Conservation (phyloP, 192 early-diverging fungal species). For the Haplosporangium gracile region DNA sequence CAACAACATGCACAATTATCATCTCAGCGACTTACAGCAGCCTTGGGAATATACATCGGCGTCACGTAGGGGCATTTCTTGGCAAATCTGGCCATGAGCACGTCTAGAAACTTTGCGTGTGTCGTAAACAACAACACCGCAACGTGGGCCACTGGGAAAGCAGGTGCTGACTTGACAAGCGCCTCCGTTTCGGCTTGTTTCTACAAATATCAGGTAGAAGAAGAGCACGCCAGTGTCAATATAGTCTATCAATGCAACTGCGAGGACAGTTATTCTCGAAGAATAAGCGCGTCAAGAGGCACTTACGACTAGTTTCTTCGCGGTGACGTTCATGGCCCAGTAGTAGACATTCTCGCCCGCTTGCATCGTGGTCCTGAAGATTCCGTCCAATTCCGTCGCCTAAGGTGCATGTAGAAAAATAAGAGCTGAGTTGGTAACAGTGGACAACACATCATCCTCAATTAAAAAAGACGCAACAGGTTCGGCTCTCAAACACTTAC, state of each 20-base stretch:
- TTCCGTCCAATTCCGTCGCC: constrained; percentile 33
- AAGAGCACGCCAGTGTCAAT: neutral
- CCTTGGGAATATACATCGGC: constrained; percentile 69
- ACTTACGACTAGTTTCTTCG: constrained; percentile 72
- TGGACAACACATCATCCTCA: neutral
- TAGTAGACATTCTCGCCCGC: constrained; percentile 46
- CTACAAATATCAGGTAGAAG: constrained; percentile 31
- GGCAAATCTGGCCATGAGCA: constrained; percentile 72
- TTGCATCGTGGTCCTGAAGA: constrained; percentile 27
- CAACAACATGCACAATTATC: neutral
- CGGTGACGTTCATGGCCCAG: constrained; percentile 66
- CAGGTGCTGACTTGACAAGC: constrained; percentile 65
- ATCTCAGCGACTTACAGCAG: constrained; percentile 56
- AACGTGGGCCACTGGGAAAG: constrained; percentile 77
- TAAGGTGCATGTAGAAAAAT: constrained; percentile 4
- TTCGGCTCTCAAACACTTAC: constrained; percentile 32
- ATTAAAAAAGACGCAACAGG: neutral
- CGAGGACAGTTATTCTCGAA: neutral
- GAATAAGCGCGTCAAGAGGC: neutral
- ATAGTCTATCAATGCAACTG: too few species aligned
- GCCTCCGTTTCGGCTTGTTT: constrained; percentile 81
- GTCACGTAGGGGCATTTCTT: constrained; percentile 80
- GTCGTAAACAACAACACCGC: constrained; percentile 67
- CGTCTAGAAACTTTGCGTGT: constrained; percentile 69
- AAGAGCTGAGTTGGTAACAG: neutral